Evolutionary conservation across 257 asterid species (phyloP), one percentile per base, ranked within the genome.

Genomic region (Rehmannia glutinosa): DNA sequence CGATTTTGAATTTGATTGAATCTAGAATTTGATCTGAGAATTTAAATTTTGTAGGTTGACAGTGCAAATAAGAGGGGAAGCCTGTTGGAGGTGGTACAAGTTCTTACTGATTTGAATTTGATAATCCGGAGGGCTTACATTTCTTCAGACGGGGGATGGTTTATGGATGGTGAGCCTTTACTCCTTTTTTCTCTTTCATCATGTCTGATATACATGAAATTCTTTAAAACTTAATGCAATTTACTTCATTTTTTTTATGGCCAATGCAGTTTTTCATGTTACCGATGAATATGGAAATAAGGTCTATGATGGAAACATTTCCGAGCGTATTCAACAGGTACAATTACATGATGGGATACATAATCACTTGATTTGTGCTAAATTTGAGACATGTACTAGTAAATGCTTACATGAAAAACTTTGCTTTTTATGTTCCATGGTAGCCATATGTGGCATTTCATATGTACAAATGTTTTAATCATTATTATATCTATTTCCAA

Each of bases 111-210:
- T 84, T 57, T 86, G 80, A 80, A 82, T 74, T 73, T 86, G 59
- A 71, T 86, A 11, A 73, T 86, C 38, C 81, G 54, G 56, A 77
- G 86, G 55, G 96, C 96, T 64, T 88, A 88, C 74, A 88, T 88
- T 73, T 80, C 94, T 69, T 88, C 94, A 8, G 96, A 88, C 76
- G 96, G 89, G 21, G 94, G 68, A 65, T 88, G 96, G 94, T 88
- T 88, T 51, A 88, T 86, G 93, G 96, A 88, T 79, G 96, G 96
- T 88, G 28, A 77, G 60, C 2, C 6, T 36, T 8, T 15, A 10
- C 11, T 19, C 25, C 9, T n/a, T n/a, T n/a, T n/a, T 30, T 30
- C 6, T 30, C 36, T 35, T 35, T 7, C 42, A 10, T 36, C 42
- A 36, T 1, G 42, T 36, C 6, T 36, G 42, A 36, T 36, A 51